phyloP scores from a whole-genome alignment of 2,329 filamentous ascomycete genomes.

The Monosporascus sp. region DNA sequence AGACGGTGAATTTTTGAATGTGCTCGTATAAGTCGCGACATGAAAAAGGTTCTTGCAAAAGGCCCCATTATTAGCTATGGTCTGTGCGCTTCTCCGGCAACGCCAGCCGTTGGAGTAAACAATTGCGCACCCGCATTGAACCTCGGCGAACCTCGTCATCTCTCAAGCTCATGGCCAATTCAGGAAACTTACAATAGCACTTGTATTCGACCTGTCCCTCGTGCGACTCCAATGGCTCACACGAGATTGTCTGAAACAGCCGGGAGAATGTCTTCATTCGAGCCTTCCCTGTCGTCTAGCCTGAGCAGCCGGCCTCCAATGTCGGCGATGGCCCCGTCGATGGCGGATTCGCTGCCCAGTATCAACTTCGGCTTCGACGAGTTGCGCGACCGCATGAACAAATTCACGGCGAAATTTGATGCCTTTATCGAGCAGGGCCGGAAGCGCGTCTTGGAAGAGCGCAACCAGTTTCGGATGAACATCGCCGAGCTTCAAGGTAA shows the following conservation, averaged over 20 bases:
- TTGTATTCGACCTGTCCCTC: not conserved
- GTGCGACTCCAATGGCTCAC: not conserved
- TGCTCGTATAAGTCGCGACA: too few relatives aligned
- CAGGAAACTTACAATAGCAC: not conserved
- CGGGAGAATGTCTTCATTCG: slow-evolving; percentile 55
- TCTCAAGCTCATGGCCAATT: not conserved
- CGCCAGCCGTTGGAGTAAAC: not conserved
- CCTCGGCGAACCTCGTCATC: not conserved
- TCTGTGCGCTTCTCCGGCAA: not conserved
- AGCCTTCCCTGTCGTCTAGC: slow-evolving; percentile 64
- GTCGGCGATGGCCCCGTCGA: slow-evolving; percentile 56
- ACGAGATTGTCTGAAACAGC: not conserved
- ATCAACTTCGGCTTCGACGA: slow-evolving; percentile 97
- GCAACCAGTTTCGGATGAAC: slow-evolving; percentile 89
- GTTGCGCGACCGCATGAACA: slow-evolving; percentile 88
- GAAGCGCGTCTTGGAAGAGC: slow-evolving; percentile 84
- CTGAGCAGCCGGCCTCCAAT: slow-evolving; percentile 52
- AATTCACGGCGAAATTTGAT: slow-evolving; percentile 87
- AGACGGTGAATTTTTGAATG: too few relatives aligned
- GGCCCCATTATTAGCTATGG: not conserved
- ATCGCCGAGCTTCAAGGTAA: slow-evolving; percentile 85
- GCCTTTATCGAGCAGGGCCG: slow-evolving; percentile 88
- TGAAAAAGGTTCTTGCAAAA: not conserved
- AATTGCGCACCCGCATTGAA: not conserved
- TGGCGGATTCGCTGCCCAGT: slow-evolving; percentile 75